Evolutionary conservation across 1,284 basidiomycete genomes (phyloP).

Genomic region (Spongiforma sp.): DNA sequence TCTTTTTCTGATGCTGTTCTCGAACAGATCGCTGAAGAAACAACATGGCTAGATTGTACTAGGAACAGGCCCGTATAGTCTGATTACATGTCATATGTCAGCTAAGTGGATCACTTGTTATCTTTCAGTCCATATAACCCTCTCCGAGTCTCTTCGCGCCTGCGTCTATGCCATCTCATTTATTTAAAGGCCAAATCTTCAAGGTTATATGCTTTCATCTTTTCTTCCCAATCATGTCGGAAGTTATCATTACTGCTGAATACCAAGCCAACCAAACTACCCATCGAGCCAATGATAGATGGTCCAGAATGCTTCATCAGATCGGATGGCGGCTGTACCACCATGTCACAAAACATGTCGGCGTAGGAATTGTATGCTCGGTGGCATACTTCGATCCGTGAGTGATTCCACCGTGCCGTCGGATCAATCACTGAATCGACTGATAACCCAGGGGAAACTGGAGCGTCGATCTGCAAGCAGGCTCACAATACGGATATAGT

Average conservation of each 20-base stretch:
- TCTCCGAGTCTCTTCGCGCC: no score
- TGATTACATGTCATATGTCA: no score
- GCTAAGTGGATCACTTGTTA: no score
- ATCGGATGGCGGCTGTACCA: constrained; percentile 36
- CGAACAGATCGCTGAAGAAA: no score
- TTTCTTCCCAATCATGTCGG: constrained; percentile 19
- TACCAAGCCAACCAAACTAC: constrained; percentile 7
- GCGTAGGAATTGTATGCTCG: constrained; percentile 62
- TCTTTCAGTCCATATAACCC: no score
- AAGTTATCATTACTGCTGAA: not conserved
- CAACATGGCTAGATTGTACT: no score
- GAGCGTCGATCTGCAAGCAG: constrained; percentile 78
- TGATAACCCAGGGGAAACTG: constrained; percentile 77
- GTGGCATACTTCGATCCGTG: constrained; percentile 69
- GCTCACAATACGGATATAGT: constrained; percentile 78
- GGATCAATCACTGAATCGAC: not conserved
- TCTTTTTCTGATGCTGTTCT: no score
- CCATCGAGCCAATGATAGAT: constrained; percentile 12
- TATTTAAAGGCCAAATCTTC: no score
- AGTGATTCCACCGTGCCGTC: not conserved
- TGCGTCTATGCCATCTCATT: no score
- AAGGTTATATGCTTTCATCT: no score
- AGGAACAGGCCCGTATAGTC: no score
- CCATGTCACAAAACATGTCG: constrained; percentile 54
- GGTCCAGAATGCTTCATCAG: constrained; percentile 24